A percentile compares a stretch with the other conserved stretches of the same genome.
These are phyloP conservation scores for Sonneratia alba DNA, from an alignment of 345 rosid species.

Conservation along the genomic window DNA sequence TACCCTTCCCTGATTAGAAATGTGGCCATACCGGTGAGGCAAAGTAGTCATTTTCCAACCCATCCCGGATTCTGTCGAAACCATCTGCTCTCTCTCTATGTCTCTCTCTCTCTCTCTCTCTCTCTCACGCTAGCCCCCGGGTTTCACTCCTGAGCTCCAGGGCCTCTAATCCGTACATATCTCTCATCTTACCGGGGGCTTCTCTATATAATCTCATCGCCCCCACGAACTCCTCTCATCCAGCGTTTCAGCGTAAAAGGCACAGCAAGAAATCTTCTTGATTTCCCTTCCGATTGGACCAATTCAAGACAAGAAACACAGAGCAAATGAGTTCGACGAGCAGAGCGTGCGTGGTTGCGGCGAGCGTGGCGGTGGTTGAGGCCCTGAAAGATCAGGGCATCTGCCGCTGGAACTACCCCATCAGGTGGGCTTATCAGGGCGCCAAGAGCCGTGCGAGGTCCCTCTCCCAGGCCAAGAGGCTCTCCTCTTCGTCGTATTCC, in stretches of 20 bases:
- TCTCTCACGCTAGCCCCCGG: neutral
- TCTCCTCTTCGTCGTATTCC: slow-evolving; percentile 10
- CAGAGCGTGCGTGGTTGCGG: slow-evolving; percentile 43
- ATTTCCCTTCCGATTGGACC: neutral
- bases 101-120: neutral
- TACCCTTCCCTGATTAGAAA: too few species aligned
- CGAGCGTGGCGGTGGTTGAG: slow-evolving; percentile 41
- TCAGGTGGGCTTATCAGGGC: slow-evolving; percentile 29
- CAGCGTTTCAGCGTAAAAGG: slow-evolving; percentile 1
- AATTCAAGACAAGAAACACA: neutral
- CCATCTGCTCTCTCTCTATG: neutral
- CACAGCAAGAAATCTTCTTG: neutral
- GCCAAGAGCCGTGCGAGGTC: slow-evolving; percentile 24
- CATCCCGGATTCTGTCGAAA: neutral
- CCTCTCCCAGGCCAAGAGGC: slow-evolving; percentile 21
- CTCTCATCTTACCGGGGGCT: neutral
- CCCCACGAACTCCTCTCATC: neutral
- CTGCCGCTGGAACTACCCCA: slow-evolving; percentile 38
- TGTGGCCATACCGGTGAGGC: neutral
- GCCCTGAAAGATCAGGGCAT: slow-evolving; percentile 45
- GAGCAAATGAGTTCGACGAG: slow-evolving; percentile 14
- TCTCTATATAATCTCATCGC: neutral
- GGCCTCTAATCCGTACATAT: neutral
- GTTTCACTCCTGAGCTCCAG: neutral
- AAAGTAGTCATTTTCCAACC: neutral